Percentiles rank a stretch among this genome's conserved stretches.
Evolutionary conservation across 768 basidiomycete genomes (phyloP).

Genomic region (Saitozyma podzolica): DNA sequence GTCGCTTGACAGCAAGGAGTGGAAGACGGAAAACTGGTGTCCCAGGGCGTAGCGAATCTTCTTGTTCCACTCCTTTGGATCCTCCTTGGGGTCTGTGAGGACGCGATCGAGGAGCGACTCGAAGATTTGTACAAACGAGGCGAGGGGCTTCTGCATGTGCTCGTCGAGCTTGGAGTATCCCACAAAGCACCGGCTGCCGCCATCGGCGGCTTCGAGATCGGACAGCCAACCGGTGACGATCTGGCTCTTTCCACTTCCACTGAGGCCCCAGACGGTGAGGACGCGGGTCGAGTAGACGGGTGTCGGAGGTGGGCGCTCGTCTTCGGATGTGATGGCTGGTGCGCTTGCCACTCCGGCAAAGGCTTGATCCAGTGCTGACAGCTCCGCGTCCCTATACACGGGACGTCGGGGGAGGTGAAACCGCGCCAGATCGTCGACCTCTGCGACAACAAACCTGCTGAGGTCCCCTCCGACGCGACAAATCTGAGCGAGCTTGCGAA

Average conservation of each 20-base stretch:
- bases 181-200: slow-evolving; percentile 7
- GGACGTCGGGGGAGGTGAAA: slow-evolving; percentile 21
- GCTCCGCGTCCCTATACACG: slow-evolving; percentile 20
- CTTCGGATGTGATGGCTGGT: not conserved
- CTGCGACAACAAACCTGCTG: slow-evolving; percentile 23
- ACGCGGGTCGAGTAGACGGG: not conserved
- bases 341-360: slow-evolving; percentile 2
- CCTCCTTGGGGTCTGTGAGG: slow-evolving; percentile 43
- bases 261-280: slow-evolving; percentile 26
- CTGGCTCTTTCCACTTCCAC: slow-evolving; percentile 28
- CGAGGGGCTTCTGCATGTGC: slow-evolving; percentile 66
- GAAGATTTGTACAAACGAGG: slow-evolving; percentile 41
- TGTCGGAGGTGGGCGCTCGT: too few relatives aligned
- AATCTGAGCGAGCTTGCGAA: slow-evolving; percentile 25
- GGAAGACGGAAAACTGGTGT: slow-evolving; percentile 30
- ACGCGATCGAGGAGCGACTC: slow-evolving; percentile 34
- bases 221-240: slow-evolving; percentile 22
- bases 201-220: slow-evolving; percentile 9
- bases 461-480: slow-evolving; percentile 17
- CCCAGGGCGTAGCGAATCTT: slow-evolving; percentile 31
- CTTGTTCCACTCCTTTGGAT: slow-evolving; percentile 28
- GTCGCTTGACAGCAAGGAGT: slow-evolving; percentile 24
- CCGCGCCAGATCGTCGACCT: slow-evolving; percentile 21
- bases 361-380: slow-evolving; percentile 11
- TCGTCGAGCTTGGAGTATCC: slow-evolving; percentile 62